These are phyloP conservation scores for Capillidium rhysosporum DNA, from an alignment of 371 early-diverging fungal species.

Conservation along the genomic window DNA sequence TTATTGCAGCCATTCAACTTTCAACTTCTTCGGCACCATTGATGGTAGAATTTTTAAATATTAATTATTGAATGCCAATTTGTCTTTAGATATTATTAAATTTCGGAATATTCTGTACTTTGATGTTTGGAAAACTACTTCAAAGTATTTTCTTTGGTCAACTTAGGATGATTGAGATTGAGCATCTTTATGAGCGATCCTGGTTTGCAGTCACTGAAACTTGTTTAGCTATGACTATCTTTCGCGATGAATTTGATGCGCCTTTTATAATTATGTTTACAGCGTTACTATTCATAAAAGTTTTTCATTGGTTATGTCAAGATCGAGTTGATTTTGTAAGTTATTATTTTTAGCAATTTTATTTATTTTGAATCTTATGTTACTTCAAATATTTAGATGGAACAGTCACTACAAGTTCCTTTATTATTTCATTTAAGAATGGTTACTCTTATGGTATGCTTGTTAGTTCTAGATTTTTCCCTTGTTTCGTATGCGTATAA, in stretches of 20 bases:
- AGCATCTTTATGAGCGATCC: constrained; percentile 83
- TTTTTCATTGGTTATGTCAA: constrained; percentile 88
- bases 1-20: constrained; percentile 19
- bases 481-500: constrained; percentile 46
- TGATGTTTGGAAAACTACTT: constrained; percentile 50
- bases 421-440: constrained; percentile 43
- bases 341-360: neutral
- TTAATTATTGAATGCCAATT: neutral
- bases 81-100: constrained; percentile 45
- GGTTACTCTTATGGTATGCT: constrained; percentile 32
- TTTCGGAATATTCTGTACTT: constrained; percentile 52
- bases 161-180: constrained; percentile 76
- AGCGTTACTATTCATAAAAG: constrained; percentile 65
- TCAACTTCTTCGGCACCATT: constrained; percentile 16
- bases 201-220: constrained; percentile 95
- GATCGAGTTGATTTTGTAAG: constrained; percentile 84
- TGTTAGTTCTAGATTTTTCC: constrained; percentile 40
- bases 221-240: constrained; percentile 85
- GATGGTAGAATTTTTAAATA: constrained; percentile 9
- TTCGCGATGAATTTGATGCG: constrained; percentile 82
- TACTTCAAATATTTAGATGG: constrained; percentile 37
- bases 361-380: constrained; percentile 8
- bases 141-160: constrained; percentile 75
- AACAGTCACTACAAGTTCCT: constrained; percentile 47
- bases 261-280: constrained; percentile 65